These are phyloP conservation scores for Tagetes erecta DNA, from an alignment of 129 eudicot genomes.

Conservation along the genomic window DNA sequence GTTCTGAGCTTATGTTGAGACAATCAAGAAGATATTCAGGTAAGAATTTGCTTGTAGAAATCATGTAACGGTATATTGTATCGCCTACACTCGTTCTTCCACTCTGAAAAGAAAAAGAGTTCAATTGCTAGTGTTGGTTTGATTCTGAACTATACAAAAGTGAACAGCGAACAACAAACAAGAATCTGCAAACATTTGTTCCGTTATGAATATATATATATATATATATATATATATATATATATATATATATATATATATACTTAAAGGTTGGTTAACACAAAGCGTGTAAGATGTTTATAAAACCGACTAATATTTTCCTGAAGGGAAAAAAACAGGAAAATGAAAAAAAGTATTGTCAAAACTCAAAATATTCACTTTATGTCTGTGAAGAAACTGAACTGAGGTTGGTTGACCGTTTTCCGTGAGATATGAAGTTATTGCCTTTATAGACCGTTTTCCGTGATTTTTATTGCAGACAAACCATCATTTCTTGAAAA, in stretches of 20 bases:
- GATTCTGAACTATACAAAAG: conserved; percentile 12
- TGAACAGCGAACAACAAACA: conserved; percentile 13
- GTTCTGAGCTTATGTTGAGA: conserved; percentile 73
- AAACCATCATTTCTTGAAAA: no score
- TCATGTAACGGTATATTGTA: conserved; percentile 67
- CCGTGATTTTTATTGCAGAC: no score
- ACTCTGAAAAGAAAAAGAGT: conserved; percentile 46
- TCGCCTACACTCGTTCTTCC: conserved; percentile 89
- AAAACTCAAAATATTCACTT: no score
- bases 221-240: no score
- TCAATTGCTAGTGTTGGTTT: not conserved
- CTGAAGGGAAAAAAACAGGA: no score
- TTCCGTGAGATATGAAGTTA: no score
- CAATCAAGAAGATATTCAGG: conserved; percentile 67
- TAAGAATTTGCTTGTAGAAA: conserved; percentile 46
- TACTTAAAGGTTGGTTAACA: not conserved
- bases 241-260: not conserved
- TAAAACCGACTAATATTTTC: no score
- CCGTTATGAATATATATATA: not conserved
- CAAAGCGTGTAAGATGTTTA: no score
- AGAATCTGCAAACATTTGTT: not conserved
- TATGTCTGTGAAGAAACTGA: no score
- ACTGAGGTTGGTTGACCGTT: no score
- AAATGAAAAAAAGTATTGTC: no score
- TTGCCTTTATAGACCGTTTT: no score